Evolutionary conservation across 306 rosid species (phyloP), one percentile per base, ranked within the genome.

Genomic region (Castanea crenata): DNA sequence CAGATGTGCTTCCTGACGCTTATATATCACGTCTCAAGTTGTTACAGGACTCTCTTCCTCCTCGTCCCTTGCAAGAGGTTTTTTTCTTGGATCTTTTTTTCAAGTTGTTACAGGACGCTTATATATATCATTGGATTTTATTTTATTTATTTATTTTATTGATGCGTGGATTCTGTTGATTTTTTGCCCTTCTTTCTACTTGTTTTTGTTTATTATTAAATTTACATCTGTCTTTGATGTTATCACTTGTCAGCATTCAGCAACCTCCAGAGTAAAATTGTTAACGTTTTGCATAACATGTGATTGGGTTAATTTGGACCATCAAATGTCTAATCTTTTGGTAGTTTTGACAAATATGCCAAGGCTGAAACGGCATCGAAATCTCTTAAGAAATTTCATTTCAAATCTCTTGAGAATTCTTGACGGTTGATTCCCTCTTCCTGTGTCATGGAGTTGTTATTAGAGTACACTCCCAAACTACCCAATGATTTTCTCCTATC

Each of bases 31-130:
- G 88, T 83, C 90, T 96, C 88, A 91, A 63, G 89, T 96, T 90
- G 85, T 87, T 96, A 77, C 99, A 93, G 68, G 99, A 96, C 77
- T 92, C 99, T 79, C 98, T 96, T 77, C 98, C 99, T 77, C 96
- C 98, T 84, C 98, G 97, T 38, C 98, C 99, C 67, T 49, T 93
- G 81, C 71, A 93, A 90, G 99, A 93, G 99, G 99, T 69, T 69
- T 77, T 19, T 57, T 62, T 74, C 59, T 21, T 21, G 21, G 21
- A 21, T 21, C 21, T 21, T 21, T 21, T 21, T 21, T 21, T 21
- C 21, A 21, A 21, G 21, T 21, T 21, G 21, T 21, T 21, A 21
- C 21, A 21, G 21, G 21, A 21, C 21, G 21, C 21, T 21, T 21
- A 19, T 38, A 38, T 7, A 38, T 38, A 38, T 38, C 0, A 59